Base-by-base conservation (phyloP, 2,329 filamentous ascomycete species). In the Ceratocystis diversiconidia region DNA sequence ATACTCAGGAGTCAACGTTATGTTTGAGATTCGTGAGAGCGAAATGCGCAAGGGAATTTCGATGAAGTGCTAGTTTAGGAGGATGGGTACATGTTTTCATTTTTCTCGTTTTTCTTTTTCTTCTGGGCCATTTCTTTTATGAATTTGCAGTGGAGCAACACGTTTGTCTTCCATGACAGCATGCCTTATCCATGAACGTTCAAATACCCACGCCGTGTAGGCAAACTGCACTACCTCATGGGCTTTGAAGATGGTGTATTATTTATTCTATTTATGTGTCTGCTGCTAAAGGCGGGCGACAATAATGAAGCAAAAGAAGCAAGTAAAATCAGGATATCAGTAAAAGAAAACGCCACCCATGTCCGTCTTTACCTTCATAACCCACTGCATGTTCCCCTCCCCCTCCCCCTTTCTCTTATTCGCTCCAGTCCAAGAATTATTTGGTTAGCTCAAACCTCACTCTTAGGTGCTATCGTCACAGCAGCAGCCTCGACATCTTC, bases 1-100 rank as follows among this genome's bases (percentile, higher is more conserved):
- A 7, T 99, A 96, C 73, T 85, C 92, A 0, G 92, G 88, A 30
- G 83, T 88, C 52, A 92, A 97, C 77, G 78, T 96, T 72, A 99
- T 99, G 94, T 96, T 97, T 78, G 94, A 99, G 78, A 82, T 95
- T 70, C 81, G 94, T 63, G 90, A 96, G 77, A 80, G 82, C 52
- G 94, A 99, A 79, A 84, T 85, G 75, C 82, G 92, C 71, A 84
- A 83, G 70, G 94, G 94, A 0, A 87, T 96, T 67, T 81, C 84
- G 70, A 74, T 96, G 75, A 96, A 90, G 77, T 97, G 30, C 22
- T 32, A 25, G 52, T n/a, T 6, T n/a, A 43, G 59, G 46, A 17
- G 28, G 10, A 62, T 19, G 10, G 19, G 19, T 19, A n/a, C 17
- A 44, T 64, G 25, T 65, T 30, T n/a, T 62, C 8, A 19, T 19